phyloP scores from a whole-genome alignment of 1,284 basidiomycete species.

The Ceraceosorus bombacis region DNA sequence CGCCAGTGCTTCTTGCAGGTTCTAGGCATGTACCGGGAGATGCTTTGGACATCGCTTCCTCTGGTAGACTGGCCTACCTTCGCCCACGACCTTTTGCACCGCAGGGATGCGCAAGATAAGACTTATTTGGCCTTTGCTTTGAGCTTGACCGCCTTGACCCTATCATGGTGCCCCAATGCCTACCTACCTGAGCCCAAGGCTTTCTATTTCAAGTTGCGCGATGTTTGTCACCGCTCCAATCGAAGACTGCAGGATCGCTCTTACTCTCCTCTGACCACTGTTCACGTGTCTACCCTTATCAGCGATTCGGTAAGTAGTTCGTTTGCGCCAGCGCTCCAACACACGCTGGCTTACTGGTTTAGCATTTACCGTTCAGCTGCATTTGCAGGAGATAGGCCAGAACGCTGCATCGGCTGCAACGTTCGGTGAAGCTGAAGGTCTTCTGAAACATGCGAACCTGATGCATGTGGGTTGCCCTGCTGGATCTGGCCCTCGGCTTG shows the following conservation, averaged over 20 bases:
- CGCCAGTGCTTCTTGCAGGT: slow-evolving; percentile 29
- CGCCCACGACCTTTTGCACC: slow-evolving; percentile 26
- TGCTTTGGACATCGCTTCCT: slow-evolving; percentile 30
- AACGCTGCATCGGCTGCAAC: too few relatives aligned
- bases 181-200: slow-evolving; percentile 26
- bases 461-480: too few relatives aligned
- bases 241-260: slow-evolving; percentile 24
- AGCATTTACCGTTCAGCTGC: too few relatives aligned
- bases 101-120: slow-evolving; percentile 26
- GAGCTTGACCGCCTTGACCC: slow-evolving; percentile 28
- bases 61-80: slow-evolving; percentile 28
- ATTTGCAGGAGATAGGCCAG: too few relatives aligned
- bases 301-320: slow-evolving; percentile 19
- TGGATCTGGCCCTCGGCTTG: too few relatives aligned
- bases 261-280: slow-evolving; percentile 25
- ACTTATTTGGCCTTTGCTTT: slow-evolving; percentile 30
- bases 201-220: slow-evolving; percentile 27
- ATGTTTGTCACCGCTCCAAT: slow-evolving; percentile 30
- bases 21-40: slow-evolving; percentile 28
- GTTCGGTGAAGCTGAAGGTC: too few relatives aligned
- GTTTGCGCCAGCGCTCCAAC: too few relatives aligned
- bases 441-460: too few relatives aligned
- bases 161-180: slow-evolving; percentile 28
- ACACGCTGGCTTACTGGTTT: too few relatives aligned
- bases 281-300: slow-evolving; percentile 31